These are phyloP conservation scores for Populus ilicifolia DNA, from an alignment of 345 rosid species.

Conservation along the genomic window DNA sequence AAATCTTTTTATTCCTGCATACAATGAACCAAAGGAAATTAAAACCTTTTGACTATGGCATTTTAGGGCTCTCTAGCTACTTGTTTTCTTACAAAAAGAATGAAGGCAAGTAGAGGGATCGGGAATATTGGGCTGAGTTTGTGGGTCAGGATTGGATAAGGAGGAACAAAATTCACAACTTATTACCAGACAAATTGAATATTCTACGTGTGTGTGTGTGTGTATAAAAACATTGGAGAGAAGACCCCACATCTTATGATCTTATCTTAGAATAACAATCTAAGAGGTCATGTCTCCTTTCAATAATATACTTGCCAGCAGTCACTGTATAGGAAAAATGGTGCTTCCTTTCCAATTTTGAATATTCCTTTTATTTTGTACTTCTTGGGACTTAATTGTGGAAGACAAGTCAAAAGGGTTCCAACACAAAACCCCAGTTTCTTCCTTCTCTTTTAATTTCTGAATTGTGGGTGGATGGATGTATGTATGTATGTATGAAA, in stretches of 20 bases:
- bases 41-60: slow-evolving; percentile 15
- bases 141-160: slow-evolving; percentile 19
- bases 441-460: not conserved
- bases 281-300: slow-evolving; percentile 22
- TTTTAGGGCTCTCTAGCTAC: not conserved
- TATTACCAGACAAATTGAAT: slow-evolving; percentile 36
- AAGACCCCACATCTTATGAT: slow-evolving; percentile 10
- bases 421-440: slow-evolving; percentile 3
- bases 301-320: slow-evolving; percentile 15
- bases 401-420: slow-evolving; percentile 33
- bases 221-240: not conserved
- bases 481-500: too few species aligned
- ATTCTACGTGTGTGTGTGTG: slow-evolving; percentile 2
- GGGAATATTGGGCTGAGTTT: not conserved
- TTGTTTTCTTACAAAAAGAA: not conserved
- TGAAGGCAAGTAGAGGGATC: not conserved
- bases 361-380: slow-evolving; percentile 31
- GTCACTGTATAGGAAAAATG: slow-evolving; percentile 26
- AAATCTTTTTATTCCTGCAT: not conserved
- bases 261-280: slow-evolving; percentile 14
- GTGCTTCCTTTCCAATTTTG: slow-evolving; percentile 37
- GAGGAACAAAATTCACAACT: slow-evolving; percentile 17
- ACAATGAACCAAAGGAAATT: not conserved
- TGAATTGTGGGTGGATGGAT: not conserved
- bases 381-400: not conserved